Conservation (phyloP, 345 rosid genomes). For the Noccaea caerulescens region DNA sequence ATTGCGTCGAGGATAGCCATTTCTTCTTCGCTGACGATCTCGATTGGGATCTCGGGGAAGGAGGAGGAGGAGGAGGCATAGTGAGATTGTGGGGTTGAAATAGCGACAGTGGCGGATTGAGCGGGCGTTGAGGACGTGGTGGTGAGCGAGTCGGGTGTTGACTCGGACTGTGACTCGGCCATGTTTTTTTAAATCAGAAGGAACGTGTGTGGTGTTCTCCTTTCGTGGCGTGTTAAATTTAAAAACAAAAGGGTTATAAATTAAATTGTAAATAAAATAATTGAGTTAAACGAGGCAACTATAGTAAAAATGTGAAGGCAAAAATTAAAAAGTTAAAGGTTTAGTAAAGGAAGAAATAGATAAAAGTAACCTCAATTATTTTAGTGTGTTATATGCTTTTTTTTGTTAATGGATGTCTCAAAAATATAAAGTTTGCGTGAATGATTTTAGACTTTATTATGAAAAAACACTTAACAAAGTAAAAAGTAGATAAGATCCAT, state of each 20-base stretch:
- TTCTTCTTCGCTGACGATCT: constrained; percentile 82
- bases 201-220: constrained; percentile 25
- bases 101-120: constrained; percentile 19
- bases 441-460: not conserved
- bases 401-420: constrained; percentile 11
- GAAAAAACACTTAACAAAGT: too few relatives aligned
- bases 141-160: constrained; percentile 39
- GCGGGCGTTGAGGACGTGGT: constrained; percentile 32
- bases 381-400: not conserved
- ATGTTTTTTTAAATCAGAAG: constrained; percentile 27
- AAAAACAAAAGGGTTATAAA: not conserved
- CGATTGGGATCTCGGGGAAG: constrained; percentile 60
- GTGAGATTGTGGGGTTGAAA: constrained; percentile 12
- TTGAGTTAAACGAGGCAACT: constrained; percentile 25
- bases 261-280: not conserved
- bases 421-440: not conserved
- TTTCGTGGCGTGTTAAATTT: constrained; percentile 8
- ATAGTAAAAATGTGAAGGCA: not conserved
- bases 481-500: too few relatives aligned
- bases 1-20: constrained; percentile 84
- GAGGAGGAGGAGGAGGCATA: constrained; percentile 21
- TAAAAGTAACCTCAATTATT: not conserved
- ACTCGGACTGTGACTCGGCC: constrained; percentile 52
- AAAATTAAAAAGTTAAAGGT: too few relatives aligned
- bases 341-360: not conserved